phyloP scores from a whole-genome alignment of 1,284 basidiomycete species.

The Agaricales sp. region DNA sequence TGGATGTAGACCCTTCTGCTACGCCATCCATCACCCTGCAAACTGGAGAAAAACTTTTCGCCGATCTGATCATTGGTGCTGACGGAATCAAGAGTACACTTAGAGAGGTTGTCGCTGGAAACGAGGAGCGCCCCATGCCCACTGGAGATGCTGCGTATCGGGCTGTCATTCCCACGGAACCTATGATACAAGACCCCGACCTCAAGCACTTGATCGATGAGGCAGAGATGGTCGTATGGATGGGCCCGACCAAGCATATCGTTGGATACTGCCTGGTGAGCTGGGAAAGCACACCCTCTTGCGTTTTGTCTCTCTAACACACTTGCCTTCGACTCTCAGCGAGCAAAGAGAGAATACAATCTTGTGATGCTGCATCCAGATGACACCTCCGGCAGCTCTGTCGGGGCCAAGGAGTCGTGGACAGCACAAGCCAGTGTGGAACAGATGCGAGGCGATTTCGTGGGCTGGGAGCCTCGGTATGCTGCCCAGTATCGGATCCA shows the following conservation, averaged over 20 bases:
- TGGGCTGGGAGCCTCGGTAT: constrained; percentile 22
- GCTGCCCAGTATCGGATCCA: too few relatives aligned
- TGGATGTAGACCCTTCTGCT: constrained; percentile 19
- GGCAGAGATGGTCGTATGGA: constrained; percentile 30
- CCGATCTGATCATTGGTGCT: constrained; percentile 22
- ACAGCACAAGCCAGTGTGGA: constrained; percentile 19
- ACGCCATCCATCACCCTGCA: constrained; percentile 16
- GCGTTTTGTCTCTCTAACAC: too few relatives aligned
- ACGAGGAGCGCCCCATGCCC: constrained; percentile 25
- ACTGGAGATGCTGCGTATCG: constrained; percentile 55
- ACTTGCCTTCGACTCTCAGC: constrained; percentile 12
- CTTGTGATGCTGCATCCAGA: constrained; percentile 23
- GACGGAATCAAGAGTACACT: constrained; percentile 29
- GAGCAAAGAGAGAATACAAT: constrained; percentile 18
- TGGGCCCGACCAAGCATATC: constrained; percentile 34
- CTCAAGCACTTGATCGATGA: constrained; percentile 28
- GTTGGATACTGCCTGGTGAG: constrained; percentile 32
- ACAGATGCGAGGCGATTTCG: constrained; percentile 14
- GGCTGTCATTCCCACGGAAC: constrained; percentile 35
- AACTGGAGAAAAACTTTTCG: constrained; percentile 14
- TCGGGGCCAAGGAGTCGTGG: constrained; percentile 20
- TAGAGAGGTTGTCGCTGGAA: constrained; percentile 29
- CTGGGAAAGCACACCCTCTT: too few relatives aligned
- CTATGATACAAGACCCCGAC: constrained; percentile 39
- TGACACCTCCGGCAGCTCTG: constrained; percentile 14